Conservation (phyloP, 805 yeast species). For the Suhomyces sp. region DNA sequence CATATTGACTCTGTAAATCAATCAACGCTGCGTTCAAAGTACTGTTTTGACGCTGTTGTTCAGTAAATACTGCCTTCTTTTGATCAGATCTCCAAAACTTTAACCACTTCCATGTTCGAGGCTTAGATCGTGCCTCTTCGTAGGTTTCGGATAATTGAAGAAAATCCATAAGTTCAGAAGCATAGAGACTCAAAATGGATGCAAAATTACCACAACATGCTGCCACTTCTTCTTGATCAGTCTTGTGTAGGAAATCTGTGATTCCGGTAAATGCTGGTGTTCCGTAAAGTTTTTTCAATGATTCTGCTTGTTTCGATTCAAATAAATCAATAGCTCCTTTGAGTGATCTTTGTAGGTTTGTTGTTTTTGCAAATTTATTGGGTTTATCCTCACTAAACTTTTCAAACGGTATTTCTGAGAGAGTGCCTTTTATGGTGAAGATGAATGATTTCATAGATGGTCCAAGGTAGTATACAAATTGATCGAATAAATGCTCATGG, state of each 20-base stretch:
- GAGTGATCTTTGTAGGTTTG: constrained; percentile 48
- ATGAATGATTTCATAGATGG: constrained; percentile 71
- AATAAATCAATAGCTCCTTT: constrained; percentile 53
- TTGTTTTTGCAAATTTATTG: constrained; percentile 37
- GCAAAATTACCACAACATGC: constrained; percentile 84
- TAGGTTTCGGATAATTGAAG: constrained; percentile 45
- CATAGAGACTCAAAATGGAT: constrained; percentile 59
- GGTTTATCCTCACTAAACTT: constrained; percentile 21
- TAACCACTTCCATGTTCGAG: constrained; percentile 53
- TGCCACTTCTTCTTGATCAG: constrained; percentile 76
- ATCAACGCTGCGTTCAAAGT: constrained; percentile 37
- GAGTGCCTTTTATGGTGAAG: constrained; percentile 59
- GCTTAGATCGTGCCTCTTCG: constrained; percentile 21
- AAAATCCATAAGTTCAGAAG: constrained; percentile 54
- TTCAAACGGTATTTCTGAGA: constrained; percentile 60
- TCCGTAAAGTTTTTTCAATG: constrained; percentile 58
- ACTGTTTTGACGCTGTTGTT: constrained; percentile 8
- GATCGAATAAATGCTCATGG: constrained; percentile 52
- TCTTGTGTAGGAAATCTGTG: constrained; percentile 37
- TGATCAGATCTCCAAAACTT: constrained; percentile 1
- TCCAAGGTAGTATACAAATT: constrained; percentile 66
- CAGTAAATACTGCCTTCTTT: not conserved
- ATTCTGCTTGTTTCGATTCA: constrained; percentile 53
- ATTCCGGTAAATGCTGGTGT: constrained; percentile 48
- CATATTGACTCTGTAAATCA: constrained; percentile 28